Evolutionary conservation across 129 eudicot genomes (phyloP).

Genomic region (Glebionis coronaria): DNA sequence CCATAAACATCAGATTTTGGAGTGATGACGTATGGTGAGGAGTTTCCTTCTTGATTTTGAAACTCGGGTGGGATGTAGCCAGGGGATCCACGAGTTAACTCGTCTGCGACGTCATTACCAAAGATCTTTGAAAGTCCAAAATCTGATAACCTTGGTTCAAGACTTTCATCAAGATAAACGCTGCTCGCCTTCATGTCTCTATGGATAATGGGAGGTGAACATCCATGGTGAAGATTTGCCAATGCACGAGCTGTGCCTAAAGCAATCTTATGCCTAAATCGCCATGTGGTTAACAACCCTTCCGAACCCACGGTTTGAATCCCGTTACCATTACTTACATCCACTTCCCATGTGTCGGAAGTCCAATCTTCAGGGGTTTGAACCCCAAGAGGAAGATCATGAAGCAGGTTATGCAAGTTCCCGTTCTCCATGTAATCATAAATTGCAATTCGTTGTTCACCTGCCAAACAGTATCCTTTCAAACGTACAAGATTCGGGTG

Average conservation of each 20-base stretch:
- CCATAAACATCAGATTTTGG: constrained; percentile 80
- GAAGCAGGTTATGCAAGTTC: constrained; percentile 73
- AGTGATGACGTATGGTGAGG: constrained; percentile 50
- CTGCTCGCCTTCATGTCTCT: constrained; percentile 82
- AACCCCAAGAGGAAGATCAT: constrained; percentile 78
- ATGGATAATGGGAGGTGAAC: constrained; percentile 36
- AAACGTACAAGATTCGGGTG: constrained; percentile 86
- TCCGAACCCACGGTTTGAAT: constrained; percentile 59
- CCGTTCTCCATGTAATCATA: constrained; percentile 90
- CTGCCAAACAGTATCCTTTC: constrained; percentile 86
- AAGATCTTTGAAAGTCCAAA: constrained; percentile 79
- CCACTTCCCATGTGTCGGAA: constrained; percentile 71
- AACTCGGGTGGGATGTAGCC: constrained; percentile 87
- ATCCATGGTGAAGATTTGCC: constrained; percentile 87
- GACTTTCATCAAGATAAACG: constrained; percentile 63
- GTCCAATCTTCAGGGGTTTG: constrained; percentile 76
- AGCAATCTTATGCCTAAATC: constrained; percentile 64
- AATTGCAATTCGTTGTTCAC: constrained; percentile 76
- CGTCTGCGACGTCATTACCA: constrained; percentile 64
- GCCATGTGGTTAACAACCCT: constrained; percentile 67
- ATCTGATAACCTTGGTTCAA: constrained; percentile 81
- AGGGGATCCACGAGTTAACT: constrained; percentile 60
- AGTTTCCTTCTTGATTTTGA: constrained; percentile 41
- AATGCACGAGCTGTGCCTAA: constrained; percentile 89
- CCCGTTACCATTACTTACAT: constrained; percentile 27